phyloP scores from a whole-genome alignment of 768 basidiomycete species.

The Dentipellis fragilis region DNA sequence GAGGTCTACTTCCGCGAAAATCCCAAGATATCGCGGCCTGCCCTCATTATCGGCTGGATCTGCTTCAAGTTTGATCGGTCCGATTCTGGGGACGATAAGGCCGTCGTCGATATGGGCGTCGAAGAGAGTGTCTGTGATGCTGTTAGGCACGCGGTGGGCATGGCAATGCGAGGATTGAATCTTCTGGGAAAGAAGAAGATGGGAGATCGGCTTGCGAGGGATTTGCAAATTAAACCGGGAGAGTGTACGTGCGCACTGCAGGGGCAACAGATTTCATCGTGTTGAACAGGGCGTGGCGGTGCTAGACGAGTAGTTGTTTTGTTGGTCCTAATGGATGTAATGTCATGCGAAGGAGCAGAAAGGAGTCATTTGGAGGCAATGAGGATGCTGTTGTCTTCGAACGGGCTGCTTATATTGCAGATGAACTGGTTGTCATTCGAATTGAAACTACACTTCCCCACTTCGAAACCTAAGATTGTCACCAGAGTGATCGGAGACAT shows the following conservation, averaged over 20 bases:
- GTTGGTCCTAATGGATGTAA: not conserved
- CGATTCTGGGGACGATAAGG: too few species aligned
- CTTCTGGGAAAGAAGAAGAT: too few species aligned
- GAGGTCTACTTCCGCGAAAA: slow-evolving; percentile 68
- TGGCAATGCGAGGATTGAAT: too few species aligned
- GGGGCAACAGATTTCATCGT: slow-evolving; percentile 33
- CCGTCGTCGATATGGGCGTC: too few species aligned
- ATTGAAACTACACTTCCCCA: too few species aligned
- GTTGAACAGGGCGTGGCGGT: slow-evolving; percentile 60
- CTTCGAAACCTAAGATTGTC: too few species aligned
- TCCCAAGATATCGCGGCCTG: slow-evolving; percentile 62
- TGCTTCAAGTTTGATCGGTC: slow-evolving; percentile 25
- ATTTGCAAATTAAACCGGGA: too few species aligned
- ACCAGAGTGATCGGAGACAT: too few species aligned
- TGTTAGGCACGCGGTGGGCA: too few species aligned
- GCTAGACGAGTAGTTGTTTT: slow-evolving; percentile 85
- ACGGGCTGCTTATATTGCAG: slow-evolving; percentile 54
- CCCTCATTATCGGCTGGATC: slow-evolving; percentile 23
- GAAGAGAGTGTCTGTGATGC: too few species aligned
- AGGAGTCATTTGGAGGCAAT: slow-evolving; percentile 79
- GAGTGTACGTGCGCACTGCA: slow-evolving; percentile 66
- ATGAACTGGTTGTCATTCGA: too few species aligned
- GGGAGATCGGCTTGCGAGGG: too few species aligned
- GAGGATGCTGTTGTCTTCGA: slow-evolving; percentile 64
- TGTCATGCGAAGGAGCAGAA: not conserved